A percentile compares a stretch with the other conserved stretches of the same genome.
phyloP scores from a whole-genome alignment of 78 protist genomes.

The Mastigamoeba balamuthi region DNA sequence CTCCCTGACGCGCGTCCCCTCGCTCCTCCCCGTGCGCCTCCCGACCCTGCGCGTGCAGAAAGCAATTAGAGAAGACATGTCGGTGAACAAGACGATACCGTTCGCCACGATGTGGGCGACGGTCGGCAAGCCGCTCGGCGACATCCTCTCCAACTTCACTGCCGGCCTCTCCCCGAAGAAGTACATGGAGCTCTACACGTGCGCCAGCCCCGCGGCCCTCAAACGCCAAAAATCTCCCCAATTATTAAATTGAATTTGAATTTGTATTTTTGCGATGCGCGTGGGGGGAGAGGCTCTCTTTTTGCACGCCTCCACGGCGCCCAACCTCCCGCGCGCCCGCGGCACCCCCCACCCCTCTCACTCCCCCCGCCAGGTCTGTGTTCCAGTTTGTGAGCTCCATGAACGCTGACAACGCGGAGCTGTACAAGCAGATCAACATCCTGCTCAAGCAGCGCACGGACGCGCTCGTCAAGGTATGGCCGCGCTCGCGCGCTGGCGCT shows the following conservation, averaged over 20 bases:
- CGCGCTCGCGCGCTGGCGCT: too few relatives aligned
- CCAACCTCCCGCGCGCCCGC: too few relatives aligned
- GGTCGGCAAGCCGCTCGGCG: neutral
- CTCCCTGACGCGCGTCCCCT: too few relatives aligned
- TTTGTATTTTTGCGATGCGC: too few relatives aligned
- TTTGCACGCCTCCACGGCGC: too few relatives aligned
- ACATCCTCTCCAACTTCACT: neutral
- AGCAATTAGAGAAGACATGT: too few relatives aligned
- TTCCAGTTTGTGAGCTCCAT: neutral
- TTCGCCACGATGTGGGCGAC: neutral
- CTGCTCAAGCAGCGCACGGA: neutral
- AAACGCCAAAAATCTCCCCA: too few relatives aligned
- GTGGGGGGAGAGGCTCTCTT: too few relatives aligned
- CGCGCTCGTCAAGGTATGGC: neutral
- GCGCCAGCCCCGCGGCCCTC: neutral
- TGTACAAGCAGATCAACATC: neutral
- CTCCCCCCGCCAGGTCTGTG: neutral
- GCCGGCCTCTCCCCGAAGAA: neutral
- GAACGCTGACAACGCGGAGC: neutral
- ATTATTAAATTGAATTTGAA: too few relatives aligned
- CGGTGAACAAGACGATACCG: too few relatives aligned
- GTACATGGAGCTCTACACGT: neutral
- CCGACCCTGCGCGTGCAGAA: too few relatives aligned
- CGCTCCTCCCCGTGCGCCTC: too few relatives aligned
- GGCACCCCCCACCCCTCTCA: neutral